phyloP scores from a whole-genome alignment of 768 basidiomycete genomes.

The Cystobasidium tubakii region DNA sequence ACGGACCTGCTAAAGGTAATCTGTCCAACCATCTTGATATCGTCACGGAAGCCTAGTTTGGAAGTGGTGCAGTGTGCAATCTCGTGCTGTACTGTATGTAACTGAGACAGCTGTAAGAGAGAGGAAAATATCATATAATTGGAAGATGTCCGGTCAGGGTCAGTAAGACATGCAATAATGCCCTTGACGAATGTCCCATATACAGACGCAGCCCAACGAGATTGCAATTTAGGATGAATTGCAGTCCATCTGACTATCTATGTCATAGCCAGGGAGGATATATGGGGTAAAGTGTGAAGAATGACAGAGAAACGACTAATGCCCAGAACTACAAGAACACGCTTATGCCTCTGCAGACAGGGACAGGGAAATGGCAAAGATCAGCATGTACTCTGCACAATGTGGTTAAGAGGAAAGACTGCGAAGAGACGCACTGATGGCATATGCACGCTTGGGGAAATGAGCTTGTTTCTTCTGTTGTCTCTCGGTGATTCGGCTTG shows the following conservation, averaged over 20 bases:
- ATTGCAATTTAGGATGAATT: not conserved
- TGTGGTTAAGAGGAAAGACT: not conserved
- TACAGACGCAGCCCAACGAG: not conserved
- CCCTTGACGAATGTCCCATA: too few species aligned
- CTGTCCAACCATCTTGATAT: not conserved
- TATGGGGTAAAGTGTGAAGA: not conserved
- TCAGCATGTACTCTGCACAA: not conserved
- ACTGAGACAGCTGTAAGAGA: too few species aligned
- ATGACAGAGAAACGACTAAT: constrained; percentile 7
- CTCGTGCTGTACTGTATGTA: too few species aligned
- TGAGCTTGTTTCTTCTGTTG: constrained; percentile 50
- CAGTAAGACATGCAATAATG: too few species aligned
- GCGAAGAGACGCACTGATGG: constrained; percentile 57
- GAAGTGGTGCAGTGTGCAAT: too few species aligned
- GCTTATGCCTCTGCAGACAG: constrained; percentile 5
- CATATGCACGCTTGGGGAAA: constrained; percentile 62
- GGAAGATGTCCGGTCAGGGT: too few species aligned
- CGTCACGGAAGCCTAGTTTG: not conserved
- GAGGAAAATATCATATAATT: too few species aligned
- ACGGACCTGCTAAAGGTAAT: not conserved
- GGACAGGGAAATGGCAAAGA: not conserved
- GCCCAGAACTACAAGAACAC: not conserved
- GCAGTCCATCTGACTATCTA: constrained; percentile 3
- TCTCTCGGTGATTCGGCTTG: constrained; percentile 77
- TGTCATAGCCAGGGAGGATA: constrained; percentile 7